phyloP scores from a whole-genome alignment of 768 basidiomycete genomes.

The Boletus reticuloceps region DNA sequence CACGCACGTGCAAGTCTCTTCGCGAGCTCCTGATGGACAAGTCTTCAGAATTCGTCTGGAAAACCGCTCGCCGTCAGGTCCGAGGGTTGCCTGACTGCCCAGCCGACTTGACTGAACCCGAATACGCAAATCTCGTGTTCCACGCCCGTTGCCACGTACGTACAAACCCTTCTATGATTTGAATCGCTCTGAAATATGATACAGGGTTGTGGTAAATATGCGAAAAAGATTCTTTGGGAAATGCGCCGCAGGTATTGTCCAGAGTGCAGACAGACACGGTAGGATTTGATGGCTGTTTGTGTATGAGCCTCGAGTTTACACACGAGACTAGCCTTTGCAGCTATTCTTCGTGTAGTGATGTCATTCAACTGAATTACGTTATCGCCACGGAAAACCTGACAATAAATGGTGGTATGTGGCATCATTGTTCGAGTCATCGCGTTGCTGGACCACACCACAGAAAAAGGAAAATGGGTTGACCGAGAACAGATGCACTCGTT shows the following conservation, averaged over 20 bases:
- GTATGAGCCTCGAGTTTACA: background rate
- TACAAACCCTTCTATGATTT: background rate
- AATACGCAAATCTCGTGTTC: constrained; percentile 43
- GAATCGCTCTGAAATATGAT: background rate
- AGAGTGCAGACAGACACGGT: constrained; percentile 2
- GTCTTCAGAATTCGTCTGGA: constrained; percentile 30
- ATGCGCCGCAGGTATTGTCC: constrained; percentile 9
- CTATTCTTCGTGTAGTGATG: background rate
- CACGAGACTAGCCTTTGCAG: background rate
- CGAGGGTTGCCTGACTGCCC: constrained; percentile 33
- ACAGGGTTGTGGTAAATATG: constrained; percentile 9
- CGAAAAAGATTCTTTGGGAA: constrained; percentile 4
- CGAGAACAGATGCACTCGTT: background rate
- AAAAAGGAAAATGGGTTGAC: background rate
- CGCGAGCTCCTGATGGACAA: constrained; percentile 28
- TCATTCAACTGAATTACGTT: background rate
- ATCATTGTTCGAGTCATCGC: background rate
- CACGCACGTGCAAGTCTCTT: constrained; percentile 2
- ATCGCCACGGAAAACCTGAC: background rate
- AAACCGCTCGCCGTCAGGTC: constrained; percentile 27
- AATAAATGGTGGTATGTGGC: background rate
- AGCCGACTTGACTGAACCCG: constrained; percentile 31
- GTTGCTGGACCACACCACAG: background rate
- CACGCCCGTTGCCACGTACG: constrained; percentile 20
- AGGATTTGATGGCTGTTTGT: background rate